Conservation (phyloP, 768 basidiomycete species). For the Galerina marginata region DNA sequence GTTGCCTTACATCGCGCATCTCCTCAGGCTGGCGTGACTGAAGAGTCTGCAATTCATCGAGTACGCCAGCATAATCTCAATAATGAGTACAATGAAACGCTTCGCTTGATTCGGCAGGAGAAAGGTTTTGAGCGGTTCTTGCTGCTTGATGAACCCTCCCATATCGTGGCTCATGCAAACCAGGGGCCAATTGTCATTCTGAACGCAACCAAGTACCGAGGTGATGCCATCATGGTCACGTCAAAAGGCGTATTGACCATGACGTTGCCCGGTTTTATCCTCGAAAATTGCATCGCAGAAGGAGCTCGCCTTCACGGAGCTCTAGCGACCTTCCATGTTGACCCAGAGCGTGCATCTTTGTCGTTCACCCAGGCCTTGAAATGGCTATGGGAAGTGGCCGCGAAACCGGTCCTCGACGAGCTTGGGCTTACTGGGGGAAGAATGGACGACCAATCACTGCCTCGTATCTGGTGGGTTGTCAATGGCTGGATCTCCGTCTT, state of each 20-base stretch:
- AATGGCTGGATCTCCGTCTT: slow-evolving; percentile 13
- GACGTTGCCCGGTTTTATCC: slow-evolving; percentile 8
- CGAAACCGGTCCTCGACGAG: slow-evolving; percentile 20
- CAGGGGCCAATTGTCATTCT: slow-evolving; percentile 20
- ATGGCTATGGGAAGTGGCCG: slow-evolving; percentile 22
- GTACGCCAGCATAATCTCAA: neutral
- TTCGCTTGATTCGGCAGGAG: slow-evolving; percentile 5
- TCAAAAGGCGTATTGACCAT: slow-evolving; percentile 3
- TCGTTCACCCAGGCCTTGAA: slow-evolving; percentile 6
- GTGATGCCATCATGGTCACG: slow-evolving; percentile 22
- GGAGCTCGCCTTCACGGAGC: neutral
- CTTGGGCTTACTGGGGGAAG: slow-evolving; percentile 13
- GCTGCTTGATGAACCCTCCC: slow-evolving; percentile 1
- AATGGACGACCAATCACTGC: slow-evolving; percentile 1
- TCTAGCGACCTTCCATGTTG: neutral
- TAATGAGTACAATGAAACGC: slow-evolving; percentile 4
- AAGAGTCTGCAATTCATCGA: neutral
- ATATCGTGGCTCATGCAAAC: slow-evolving; percentile 2
- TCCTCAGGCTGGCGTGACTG: neutral
- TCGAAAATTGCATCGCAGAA: neutral
- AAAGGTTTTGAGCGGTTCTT: slow-evolving; percentile 21
- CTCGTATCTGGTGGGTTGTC: slow-evolving; percentile 24
- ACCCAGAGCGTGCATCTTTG: slow-evolving; percentile 3
- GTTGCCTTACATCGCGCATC: neutral
- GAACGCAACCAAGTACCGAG: slow-evolving; percentile 15